phyloP scores from a whole-genome alignment of 441 rosid species.

The Populus hybrid region DNA sequence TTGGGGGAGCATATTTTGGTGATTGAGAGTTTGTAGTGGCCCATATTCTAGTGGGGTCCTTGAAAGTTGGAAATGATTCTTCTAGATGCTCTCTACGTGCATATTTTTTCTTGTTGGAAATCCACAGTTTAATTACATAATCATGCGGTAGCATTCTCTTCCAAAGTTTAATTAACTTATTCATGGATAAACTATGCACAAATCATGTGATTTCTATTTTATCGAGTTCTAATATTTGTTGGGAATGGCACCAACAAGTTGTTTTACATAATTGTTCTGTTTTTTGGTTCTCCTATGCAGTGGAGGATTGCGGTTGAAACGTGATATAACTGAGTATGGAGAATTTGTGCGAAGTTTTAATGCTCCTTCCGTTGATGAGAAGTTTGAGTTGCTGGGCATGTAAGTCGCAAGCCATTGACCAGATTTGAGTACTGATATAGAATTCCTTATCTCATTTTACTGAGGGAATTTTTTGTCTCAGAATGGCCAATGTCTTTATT shows the following conservation, averaged over 20 bases:
- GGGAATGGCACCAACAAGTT: neutral
- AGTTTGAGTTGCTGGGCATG: constrained; percentile 94
- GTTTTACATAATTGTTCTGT: constrained; percentile 10
- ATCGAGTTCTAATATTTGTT: neutral
- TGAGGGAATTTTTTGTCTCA: constrained; percentile 32
- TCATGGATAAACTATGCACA: neutral
- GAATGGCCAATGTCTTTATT: constrained; percentile 90
- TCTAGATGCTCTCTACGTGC: neutral
- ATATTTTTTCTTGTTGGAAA: neutral
- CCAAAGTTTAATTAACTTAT: neutral
- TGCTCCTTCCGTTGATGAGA: constrained; percentile 94
- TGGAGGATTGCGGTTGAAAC: constrained; percentile 95
- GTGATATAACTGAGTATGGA: constrained; percentile 92
- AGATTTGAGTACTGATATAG: neutral
- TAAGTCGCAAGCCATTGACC: constrained; percentile 33
- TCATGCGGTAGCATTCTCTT: neutral
- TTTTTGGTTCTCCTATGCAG: constrained; percentile 30
- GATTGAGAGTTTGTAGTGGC: neutral
- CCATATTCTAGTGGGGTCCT: neutral
- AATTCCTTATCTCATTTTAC: neutral
- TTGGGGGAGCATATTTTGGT: neutral
- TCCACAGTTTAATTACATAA: neutral
- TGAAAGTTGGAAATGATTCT: neutral
- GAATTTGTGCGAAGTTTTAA: constrained; percentile 79
- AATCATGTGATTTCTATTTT: neutral